Conservation (phyloP, 306 rosid genomes). For the Lathyrus sativus region DNA sequence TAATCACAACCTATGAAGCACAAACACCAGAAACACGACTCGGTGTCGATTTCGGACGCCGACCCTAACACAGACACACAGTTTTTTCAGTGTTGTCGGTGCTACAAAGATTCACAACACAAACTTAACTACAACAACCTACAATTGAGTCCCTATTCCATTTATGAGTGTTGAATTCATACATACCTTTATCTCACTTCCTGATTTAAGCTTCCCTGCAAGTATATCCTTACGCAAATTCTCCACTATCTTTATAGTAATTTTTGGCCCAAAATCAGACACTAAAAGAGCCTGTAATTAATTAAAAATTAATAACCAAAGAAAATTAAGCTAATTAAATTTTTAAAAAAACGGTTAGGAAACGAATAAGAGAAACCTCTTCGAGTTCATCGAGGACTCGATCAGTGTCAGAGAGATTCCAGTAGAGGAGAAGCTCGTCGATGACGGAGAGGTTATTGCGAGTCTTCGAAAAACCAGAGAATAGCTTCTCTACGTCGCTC, state of each 20-base stretch:
- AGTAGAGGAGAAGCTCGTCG: conserved; percentile 89
- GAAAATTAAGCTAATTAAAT: background rate
- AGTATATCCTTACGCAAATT: conserved; percentile 76
- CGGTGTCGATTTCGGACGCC: too few relatives aligned
- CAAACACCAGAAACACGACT: too few relatives aligned
- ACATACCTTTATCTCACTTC: conserved; percentile 84
- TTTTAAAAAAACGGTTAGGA: background rate
- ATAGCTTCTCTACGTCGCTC: conserved; percentile 85
- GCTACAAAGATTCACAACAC: too few relatives aligned
- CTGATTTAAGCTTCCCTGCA: conserved; percentile 90
- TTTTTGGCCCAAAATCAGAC: conserved; percentile 90
- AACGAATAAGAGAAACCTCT: conserved; percentile 56
- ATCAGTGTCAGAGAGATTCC: conserved; percentile 95
- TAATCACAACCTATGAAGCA: too few relatives aligned
- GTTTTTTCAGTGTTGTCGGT: too few relatives aligned
- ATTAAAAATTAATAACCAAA: background rate
- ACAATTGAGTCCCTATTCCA: too few relatives aligned
- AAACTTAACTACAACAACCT: too few relatives aligned
- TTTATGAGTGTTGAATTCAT: background rate
- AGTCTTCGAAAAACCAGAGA: conserved; percentile 89
- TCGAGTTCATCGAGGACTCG: conserved; percentile 92
- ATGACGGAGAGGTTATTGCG: conserved; percentile 84
- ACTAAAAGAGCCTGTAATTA: conserved; percentile 70
- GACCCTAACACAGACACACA: too few relatives aligned
- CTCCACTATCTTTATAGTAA: conserved; percentile 86